These are phyloP conservation scores for Leccinum boreale DNA, from an alignment of 768 basidiomycete species.

Conservation along the genomic window DNA sequence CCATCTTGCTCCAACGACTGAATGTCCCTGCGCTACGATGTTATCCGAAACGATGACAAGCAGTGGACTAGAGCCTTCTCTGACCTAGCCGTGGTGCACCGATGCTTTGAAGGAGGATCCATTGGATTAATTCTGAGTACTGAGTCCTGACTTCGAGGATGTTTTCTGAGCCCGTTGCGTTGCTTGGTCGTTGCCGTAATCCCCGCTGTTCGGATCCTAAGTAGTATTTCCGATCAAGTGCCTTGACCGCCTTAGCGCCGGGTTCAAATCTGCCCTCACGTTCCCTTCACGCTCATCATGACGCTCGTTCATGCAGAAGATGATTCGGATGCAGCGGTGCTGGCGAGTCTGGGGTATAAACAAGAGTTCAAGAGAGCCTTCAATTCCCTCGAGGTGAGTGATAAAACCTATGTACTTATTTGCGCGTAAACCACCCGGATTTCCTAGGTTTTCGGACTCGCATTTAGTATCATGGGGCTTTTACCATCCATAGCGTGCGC, in stretches of 20 bases:
- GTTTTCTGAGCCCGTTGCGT: no score
- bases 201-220: background rate
- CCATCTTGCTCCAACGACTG: no score
- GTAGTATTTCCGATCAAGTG: background rate
- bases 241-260: background rate
- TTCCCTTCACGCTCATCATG: background rate
- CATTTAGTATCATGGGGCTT: constrained; percentile 66
- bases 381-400: constrained; percentile 26
- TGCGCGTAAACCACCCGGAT: background rate
- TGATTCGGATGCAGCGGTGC: constrained; percentile 24
- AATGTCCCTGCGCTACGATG: no score
- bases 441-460: constrained; percentile 61
- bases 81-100: no score
- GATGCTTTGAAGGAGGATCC: no score
- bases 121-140: no score
- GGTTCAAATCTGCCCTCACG: background rate
- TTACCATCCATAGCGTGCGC: constrained; percentile 58
- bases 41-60: background rate
- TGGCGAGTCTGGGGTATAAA: constrained; percentile 31
- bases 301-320: background rate
- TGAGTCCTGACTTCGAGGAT: no score
- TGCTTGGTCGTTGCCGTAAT: background rate
- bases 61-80: no score
- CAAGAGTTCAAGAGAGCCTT: constrained; percentile 35
- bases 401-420: background rate